Conservation (phyloP, 768 basidiomycete species). For the Agaricus blazei region DNA sequence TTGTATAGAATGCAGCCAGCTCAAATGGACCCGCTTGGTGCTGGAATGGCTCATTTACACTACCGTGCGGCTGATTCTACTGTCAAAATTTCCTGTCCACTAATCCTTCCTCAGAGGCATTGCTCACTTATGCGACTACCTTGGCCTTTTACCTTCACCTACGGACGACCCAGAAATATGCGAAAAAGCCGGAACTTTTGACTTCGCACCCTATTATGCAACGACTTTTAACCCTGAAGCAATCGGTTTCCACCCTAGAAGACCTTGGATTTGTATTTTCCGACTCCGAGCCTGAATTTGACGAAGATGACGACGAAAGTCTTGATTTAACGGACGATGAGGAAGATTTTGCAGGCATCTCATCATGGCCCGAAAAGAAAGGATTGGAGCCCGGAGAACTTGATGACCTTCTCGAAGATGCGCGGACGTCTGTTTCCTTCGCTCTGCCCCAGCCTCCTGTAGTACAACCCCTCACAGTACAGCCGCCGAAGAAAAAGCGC, state of each 20-base stretch:
- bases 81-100: not conserved
- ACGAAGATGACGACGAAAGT: slow-evolving; percentile 31
- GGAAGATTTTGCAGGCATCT: slow-evolving; percentile 36
- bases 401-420: slow-evolving; percentile 52
- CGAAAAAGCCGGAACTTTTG: slow-evolving; percentile 55
- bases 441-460: slow-evolving; percentile 9
- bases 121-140: slow-evolving; percentile 84
- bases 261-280: slow-evolving; percentile 68
- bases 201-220: slow-evolving; percentile 66
- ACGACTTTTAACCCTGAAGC: slow-evolving; percentile 79
- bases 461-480: not conserved
- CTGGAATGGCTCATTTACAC: slow-evolving; percentile 78
- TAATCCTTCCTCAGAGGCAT: slow-evolving; percentile 55
- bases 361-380: slow-evolving; percentile 33
- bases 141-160: slow-evolving; percentile 92
- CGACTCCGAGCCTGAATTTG: slow-evolving; percentile 44
- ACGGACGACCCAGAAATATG: slow-evolving; percentile 63
- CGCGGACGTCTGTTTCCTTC: slow-evolving; percentile 21
- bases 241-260: slow-evolving; percentile 76
- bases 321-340: slow-evolving; percentile 16
- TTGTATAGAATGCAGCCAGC: slow-evolving; percentile 41
- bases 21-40: slow-evolving; percentile 45
- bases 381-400: slow-evolving; percentile 45
- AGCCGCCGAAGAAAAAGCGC: slow-evolving; percentile 59
- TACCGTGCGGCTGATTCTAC: slow-evolving; percentile 60